Evolutionary conservation across 352 stramenopile genomes (phyloP), one percentile per base, ranked within the genome.

Genomic region (Globisporangium cystogenes): DNA sequence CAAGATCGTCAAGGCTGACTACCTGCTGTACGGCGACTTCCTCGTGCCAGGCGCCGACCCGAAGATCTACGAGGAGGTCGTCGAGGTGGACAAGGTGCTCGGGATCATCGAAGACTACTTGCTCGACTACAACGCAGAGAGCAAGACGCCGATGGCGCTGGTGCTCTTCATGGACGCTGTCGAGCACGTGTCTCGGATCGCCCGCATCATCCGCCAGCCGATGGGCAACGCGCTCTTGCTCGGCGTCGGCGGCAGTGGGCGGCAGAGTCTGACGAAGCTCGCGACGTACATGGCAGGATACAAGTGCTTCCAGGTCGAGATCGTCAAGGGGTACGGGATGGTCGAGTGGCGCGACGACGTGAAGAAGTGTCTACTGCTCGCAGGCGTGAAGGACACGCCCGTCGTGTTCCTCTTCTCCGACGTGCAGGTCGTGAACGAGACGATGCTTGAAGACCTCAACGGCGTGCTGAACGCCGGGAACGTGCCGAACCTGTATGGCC

Each of bases 381-480:
- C 91, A 21, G 93, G 93, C 26, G 71, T 98, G 0, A 90, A 98
- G 27, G 83, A 98, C 49, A 95, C 81, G 12, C 86, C 76, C 0
- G 82, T 97, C 16, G 86, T 97, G 1, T 98, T 98, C 49, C 70
- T 98, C 7, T 98, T 98, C 56, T 97, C 86, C 0, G 93, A 98
- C 50, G 90, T 96, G 1, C 91, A 98, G 65, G 95, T 98, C 24
- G 88, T 98, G 11, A 92, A 97, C 45, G 93, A 98, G 60, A 93
- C 87, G 1, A 98, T 98, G 90, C 72, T 98, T 1, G 93, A 98
- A 71, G 93, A 98, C 64, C 74, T 98, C 31, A 98, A 98, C 56
- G 88, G 87, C 24, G 78, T 98, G 20, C 69, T 98, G n/a, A 98
- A 98, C 64, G 86, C 87, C n/a, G 93, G 93, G 18, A 93, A 97